A percentile compares a stretch with the other conserved stretches of the same genome.
phyloP scores from a whole-genome alignment of 2,329 filamentous ascomycete genomes.

The Colletotrichum eleusines region DNA sequence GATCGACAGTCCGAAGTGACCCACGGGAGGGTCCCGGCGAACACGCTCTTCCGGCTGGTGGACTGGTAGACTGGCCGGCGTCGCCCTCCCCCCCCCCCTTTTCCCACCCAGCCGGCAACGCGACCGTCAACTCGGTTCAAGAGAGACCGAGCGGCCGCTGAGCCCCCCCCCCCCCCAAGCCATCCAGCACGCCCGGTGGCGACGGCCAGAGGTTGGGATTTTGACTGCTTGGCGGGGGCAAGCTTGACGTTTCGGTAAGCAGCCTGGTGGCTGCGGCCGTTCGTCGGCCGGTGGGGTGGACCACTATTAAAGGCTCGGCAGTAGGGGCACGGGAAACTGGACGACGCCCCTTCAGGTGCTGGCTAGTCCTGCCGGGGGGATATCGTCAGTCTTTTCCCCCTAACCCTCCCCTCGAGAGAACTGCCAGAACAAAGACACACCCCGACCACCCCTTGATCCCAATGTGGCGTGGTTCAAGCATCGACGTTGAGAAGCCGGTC shows the following conservation, averaged over 20 bases:
- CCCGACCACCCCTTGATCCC: slow-evolving; percentile 20
- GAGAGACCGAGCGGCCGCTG: background rate
- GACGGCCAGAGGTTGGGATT: background rate
- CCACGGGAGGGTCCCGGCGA: slow-evolving; percentile 31
- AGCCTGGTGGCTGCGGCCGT: background rate
- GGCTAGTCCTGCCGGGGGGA: slow-evolving; percentile 12
- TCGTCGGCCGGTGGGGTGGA: background rate
- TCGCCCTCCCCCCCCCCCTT: background rate
- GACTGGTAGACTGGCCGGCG: background rate
- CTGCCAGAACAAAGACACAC: slow-evolving; percentile 26
- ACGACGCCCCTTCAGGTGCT: background rate
- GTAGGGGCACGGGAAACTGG: background rate
- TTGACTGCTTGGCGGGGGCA: background rate
- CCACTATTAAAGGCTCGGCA: background rate
- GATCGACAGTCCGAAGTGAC: slow-evolving; percentile 30
- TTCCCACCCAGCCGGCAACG: background rate
- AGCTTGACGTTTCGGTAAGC: background rate
- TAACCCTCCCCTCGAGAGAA: background rate
- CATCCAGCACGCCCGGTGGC: background rate
- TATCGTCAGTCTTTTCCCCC: slow-evolving; percentile 27
- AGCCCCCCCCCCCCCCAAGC: background rate
- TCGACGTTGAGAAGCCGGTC: slow-evolving; percentile 26
- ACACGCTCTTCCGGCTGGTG: slow-evolving; percentile 10
- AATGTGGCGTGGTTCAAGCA: slow-evolving; percentile 36
- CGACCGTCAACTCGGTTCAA: slow-evolving; percentile 3